Conservation (phyloP, 345 rosid species). For the Aurinia saxatilis region DNA sequence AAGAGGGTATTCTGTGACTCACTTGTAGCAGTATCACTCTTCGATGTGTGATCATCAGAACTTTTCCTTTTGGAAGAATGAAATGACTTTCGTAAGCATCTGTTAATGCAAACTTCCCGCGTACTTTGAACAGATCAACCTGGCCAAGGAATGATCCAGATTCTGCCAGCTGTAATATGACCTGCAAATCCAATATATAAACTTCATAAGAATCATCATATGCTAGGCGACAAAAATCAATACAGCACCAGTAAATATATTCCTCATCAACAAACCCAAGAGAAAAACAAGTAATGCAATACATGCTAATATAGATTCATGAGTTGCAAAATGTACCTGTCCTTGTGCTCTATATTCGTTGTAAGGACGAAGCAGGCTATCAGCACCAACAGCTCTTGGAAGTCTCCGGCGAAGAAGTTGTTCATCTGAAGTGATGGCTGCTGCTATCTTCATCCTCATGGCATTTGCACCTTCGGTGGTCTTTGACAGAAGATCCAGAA, state of each 20-base stretch:
- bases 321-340: conserved; percentile 48
- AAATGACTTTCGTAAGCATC: conserved; percentile 98
- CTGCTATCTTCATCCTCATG: conserved; percentile 92
- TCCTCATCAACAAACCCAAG: not conserved
- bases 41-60: conserved; percentile 70
- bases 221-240: conserved; percentile 2
- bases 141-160: conserved; percentile 87
- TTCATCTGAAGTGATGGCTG: conserved; percentile 97
- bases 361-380: conserved; percentile 85
- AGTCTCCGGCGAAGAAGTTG: conserved; percentile 92
- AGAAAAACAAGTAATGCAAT: not conserved
- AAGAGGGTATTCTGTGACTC: conserved; percentile 22
- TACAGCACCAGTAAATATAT: not conserved
- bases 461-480: conserved; percentile 99
- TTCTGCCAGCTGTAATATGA: conserved; percentile 91
- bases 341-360: conserved; percentile 85
- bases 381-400: conserved; percentile 88
- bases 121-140: conserved; percentile 97
- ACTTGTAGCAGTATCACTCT: conserved; percentile 84
- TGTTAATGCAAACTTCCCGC: conserved; percentile 92
- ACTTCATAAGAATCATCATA: not conserved
- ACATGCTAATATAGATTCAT: not conserved
- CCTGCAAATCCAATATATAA: conserved; percentile 43
- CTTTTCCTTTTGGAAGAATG: conserved; percentile 70
- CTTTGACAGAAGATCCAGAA: conserved; percentile 92